Conservation (phyloP, 2,329 filamentous ascomycete species). For the Xylaria arbuscula region DNA sequence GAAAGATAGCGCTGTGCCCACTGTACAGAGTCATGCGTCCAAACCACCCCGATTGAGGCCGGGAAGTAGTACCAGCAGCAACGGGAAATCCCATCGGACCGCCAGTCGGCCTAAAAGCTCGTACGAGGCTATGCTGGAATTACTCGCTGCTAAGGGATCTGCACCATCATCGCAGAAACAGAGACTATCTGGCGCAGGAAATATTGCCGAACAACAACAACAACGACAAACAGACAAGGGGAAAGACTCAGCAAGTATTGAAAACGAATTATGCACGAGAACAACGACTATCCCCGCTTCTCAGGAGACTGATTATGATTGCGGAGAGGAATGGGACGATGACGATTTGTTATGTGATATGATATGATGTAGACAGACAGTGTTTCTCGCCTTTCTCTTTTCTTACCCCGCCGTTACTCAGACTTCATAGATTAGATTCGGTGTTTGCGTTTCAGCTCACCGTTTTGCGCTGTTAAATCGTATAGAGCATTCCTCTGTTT, state of each 20-base stretch:
- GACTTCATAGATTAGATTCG: neutral
- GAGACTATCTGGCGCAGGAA: no score
- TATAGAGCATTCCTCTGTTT: no score
- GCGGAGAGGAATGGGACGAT: constrained; percentile 41
- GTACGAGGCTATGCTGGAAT: constrained; percentile 40
- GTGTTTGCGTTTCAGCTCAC: no score
- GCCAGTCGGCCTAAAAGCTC: constrained; percentile 29
- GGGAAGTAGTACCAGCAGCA: neutral
- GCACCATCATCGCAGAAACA: constrained; percentile 1
- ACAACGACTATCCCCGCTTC: constrained; percentile 34
- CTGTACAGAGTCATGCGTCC: neutral
- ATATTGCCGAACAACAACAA: no score
- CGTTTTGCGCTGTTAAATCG: no score
- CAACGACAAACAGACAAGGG: no score
- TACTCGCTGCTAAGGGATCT: constrained; percentile 31
- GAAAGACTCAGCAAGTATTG: no score
- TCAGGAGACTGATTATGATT: constrained; percentile 46
- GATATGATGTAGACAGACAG: constrained; percentile 5
- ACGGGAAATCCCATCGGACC: constrained; percentile 4
- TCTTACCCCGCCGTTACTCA: neutral
- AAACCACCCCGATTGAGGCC: neutral
- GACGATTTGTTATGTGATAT: constrained; percentile 34
- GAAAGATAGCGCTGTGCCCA: neutral
- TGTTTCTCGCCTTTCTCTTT: neutral
- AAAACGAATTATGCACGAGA: no score